Percentiles rank a stretch among this genome's conserved stretches.
These are phyloP conservation scores for Andrographis paniculata DNA, from an alignment of 305 asterid species.

Conservation along the genomic window DNA sequence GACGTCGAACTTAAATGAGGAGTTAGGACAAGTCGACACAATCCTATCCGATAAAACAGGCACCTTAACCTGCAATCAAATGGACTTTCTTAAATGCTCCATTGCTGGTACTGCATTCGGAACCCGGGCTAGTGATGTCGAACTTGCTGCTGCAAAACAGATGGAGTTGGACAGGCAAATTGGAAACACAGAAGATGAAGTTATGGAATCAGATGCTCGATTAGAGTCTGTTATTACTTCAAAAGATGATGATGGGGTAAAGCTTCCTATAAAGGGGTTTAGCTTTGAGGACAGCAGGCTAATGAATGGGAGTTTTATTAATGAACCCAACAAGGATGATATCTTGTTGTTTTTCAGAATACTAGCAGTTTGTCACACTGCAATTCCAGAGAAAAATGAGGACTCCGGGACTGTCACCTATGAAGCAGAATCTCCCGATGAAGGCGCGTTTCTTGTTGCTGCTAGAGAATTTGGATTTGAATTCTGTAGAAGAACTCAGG, in stretches of 20 bases:
- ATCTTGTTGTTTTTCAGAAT: constrained; percentile 61
- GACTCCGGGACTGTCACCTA: constrained; percentile 59
- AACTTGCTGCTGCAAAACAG: constrained; percentile 55
- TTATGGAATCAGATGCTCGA: constrained; percentile 44
- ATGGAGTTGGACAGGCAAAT: constrained; percentile 37
- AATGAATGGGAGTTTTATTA: constrained; percentile 60
- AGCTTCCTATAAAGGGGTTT: constrained; percentile 56
- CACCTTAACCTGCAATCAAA: constrained; percentile 60
- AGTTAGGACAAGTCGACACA: constrained; percentile 56
- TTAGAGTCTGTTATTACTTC: constrained; percentile 60
- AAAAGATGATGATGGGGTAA: constrained; percentile 31
- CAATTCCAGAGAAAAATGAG: constrained; percentile 68
- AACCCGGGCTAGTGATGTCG: constrained; percentile 47
- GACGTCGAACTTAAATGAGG: constrained; percentile 59
- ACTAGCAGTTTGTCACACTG: constrained; percentile 73
- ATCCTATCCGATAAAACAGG: constrained; percentile 64
- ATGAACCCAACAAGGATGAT: constrained; percentile 44
- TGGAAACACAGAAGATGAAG: constrained; percentile 18
- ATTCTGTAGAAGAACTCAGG: constrained; percentile 69
- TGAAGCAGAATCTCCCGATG: constrained; percentile 93
- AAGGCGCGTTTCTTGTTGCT: constrained; percentile 78
- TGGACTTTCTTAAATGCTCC: constrained; percentile 65
- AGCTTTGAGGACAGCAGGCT: constrained; percentile 69
- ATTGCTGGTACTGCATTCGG: constrained; percentile 52
- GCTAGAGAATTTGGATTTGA: constrained; percentile 92